Base-by-base conservation (phyloP, 2,329 filamentous ascomycete species). In the Cadophora sp. region DNA sequence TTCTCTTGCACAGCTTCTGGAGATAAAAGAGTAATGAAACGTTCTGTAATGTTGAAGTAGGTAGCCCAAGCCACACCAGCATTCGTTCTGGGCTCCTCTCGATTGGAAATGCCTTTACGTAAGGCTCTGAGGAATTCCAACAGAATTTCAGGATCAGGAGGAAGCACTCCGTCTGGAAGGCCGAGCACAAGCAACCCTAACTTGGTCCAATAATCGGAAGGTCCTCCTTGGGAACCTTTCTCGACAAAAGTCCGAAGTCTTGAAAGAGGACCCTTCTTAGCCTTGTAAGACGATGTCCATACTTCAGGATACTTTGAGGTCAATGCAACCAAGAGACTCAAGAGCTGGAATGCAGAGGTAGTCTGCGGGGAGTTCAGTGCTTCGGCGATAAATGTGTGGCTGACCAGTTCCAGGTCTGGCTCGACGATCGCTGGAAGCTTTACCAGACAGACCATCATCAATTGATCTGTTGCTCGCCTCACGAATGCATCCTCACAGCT, bases 181-280 rank as follows among this genome's bases (percentile, higher is more conserved):
- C 77, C 80, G 77, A 61, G 97, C 77, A 0, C 24, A 29, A 98
- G 80, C 34, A 83, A 81, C 48, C 85, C 83, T 37, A 97, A 78
- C 19, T 86, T 87, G 29, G 84, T 79, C 96, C 96, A 99, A 76
- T 90, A 97, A 11, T 84, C 86, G 3, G 84, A 80, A 0, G 88
- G 83, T 3, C 91, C 91, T n/a, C 89, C 87, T 75, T 97, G 92
- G 0, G 95, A 97, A 2, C 96, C 95, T 74, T 90, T 92, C 70
- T 92, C 89, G 7, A 98, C 82, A 73, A 97, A 96, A 9, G 88
- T 83, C 61, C 87, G 86, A 4, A 99, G 79, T 26, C 90, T 81
- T 4, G 82, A 81, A 1, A 86, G 72, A 0, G 87, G 83, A 1
- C 85, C 80, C 66, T 85, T 87, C 71, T 88, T 86, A n/a, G 81